Evolutionary conservation across 805 yeast species (phyloP).

Genomic region (Peterozyma toletana): DNA sequence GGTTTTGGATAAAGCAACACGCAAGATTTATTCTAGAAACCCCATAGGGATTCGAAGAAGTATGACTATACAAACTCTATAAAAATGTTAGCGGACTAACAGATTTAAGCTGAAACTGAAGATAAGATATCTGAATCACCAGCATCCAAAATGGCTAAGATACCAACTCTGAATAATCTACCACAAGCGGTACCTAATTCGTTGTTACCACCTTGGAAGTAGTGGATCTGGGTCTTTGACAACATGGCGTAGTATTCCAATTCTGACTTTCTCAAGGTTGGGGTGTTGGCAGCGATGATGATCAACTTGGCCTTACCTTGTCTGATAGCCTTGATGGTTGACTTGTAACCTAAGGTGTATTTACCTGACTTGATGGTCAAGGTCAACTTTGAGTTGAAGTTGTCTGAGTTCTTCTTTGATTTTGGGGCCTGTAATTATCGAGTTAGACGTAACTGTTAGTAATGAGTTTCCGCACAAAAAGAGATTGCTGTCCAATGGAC

Average conservation of each 20-base stretch:
- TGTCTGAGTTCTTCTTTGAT: slow-evolving; percentile 79
- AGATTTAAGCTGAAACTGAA: slow-evolving; percentile 29
- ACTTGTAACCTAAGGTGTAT: slow-evolving; percentile 99
- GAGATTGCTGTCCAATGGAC: not conserved
- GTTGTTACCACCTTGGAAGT: slow-evolving; percentile 99
- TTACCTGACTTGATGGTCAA: slow-evolving; percentile 98
- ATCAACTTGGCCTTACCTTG: slow-evolving; percentile 98
- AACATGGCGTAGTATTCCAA: slow-evolving; percentile 99
- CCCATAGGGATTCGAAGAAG: too few species aligned
- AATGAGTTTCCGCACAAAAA: not conserved
- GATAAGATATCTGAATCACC: slow-evolving; percentile 99
- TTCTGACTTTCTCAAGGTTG: slow-evolving; percentile 99
- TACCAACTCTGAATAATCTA: slow-evolving; percentile 99
- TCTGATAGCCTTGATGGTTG: slow-evolving; percentile 96
- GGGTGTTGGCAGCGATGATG: slow-evolving; percentile 98
- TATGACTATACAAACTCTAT: too few species aligned
- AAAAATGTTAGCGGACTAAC: not conserved
- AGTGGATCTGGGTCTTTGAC: slow-evolving; percentile 94
- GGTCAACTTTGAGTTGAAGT: slow-evolving; percentile 97
- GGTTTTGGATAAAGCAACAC: too few species aligned
- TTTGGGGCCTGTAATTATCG: slow-evolving; percentile 76
- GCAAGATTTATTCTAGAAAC: too few species aligned
- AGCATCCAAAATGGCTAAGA: slow-evolving; percentile 90
- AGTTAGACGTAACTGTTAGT: slow-evolving; percentile 16
- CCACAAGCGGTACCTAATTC: slow-evolving; percentile 99